Evolutionary conservation across 208 protist genomes (phyloP).

Genomic region (Phytomonas sp.): DNA sequence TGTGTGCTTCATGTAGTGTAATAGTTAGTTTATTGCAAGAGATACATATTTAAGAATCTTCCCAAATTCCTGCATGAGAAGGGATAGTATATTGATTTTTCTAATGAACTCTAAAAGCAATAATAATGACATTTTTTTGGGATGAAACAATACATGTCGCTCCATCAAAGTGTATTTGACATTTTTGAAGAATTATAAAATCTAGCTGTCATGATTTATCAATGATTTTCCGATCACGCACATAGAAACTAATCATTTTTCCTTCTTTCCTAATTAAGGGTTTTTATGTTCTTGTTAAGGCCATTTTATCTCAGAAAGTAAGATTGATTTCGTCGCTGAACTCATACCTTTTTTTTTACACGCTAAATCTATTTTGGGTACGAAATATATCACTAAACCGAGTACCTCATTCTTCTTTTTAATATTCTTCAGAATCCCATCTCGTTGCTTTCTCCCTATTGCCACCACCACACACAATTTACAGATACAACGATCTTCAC

Average conservation of each 20-base stretch:
- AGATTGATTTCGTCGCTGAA: background rate
- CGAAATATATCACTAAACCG: conserved; percentile 9
- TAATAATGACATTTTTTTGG: too few species aligned
- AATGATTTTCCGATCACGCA: background rate
- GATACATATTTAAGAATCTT: background rate
- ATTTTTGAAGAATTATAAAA: too few species aligned
- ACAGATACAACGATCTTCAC: too few species aligned
- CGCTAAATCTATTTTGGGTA: background rate
- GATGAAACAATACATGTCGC: too few species aligned
- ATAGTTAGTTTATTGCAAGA: too few species aligned
- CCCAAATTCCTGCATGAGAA: too few species aligned
- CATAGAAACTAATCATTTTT: conserved; percentile 8
- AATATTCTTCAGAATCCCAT: conserved; percentile 6
- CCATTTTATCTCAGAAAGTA: background rate
- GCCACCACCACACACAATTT: too few species aligned
- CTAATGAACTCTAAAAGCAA: too few species aligned
- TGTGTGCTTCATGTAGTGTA: too few species aligned
- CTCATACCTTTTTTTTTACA: background rate
- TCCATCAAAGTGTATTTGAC: too few species aligned
- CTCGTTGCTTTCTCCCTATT: too few species aligned
- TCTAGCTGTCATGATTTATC: background rate
- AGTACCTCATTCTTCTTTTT: background rate
- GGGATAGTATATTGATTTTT: too few species aligned
- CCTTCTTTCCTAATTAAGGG: background rate
- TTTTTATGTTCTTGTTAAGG: background rate